phyloP scores from a whole-genome alignment of 805 yeast genomes.

The Torulaspora maleeae region DNA sequence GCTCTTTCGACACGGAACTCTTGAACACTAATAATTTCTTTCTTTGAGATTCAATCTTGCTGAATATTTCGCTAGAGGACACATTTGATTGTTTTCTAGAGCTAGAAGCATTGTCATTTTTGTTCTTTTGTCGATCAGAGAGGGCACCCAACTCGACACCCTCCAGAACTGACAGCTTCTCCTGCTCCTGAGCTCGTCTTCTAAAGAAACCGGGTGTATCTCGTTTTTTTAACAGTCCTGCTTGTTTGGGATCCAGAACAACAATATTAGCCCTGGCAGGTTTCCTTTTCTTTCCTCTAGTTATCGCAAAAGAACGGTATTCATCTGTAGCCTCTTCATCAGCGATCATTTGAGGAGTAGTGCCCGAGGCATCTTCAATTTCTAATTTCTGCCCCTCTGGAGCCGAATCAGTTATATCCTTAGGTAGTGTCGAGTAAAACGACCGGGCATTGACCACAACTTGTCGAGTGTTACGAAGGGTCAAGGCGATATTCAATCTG shows the following conservation, averaged over 20 bases:
- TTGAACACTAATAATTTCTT: slow-evolving; percentile 24
- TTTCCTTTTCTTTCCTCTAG: slow-evolving; percentile 30
- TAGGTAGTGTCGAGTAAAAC: slow-evolving; percentile 5
- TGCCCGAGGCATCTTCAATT: background rate
- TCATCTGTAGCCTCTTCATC: background rate
- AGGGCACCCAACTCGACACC: slow-evolving; percentile 25
- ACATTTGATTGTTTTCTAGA: background rate
- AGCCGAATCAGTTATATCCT: background rate
- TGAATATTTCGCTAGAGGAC: slow-evolving; percentile 12
- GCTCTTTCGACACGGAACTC: slow-evolving; percentile 24
- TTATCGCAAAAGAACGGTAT: slow-evolving; percentile 2
- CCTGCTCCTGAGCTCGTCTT: slow-evolving; percentile 1
- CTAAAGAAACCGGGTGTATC: slow-evolving; percentile 15
- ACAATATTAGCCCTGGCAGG: slow-evolving; percentile 29
- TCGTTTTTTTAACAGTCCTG: slow-evolving; percentile 23
- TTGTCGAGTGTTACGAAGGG: slow-evolving; percentile 1
- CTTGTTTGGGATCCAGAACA: slow-evolving; percentile 28
- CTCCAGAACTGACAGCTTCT: slow-evolving; percentile 25
- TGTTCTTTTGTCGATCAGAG: slow-evolving; percentile 1
- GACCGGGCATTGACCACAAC: slow-evolving; percentile 3
- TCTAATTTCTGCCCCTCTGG: background rate
- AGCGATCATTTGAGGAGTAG: background rate
- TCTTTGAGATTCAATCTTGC: slow-evolving; percentile 22
- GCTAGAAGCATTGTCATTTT: background rate
- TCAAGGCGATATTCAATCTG: slow-evolving; percentile 3